Base-by-base conservation (phyloP, 371 early-diverging fungal species). In the Syncephalastrum racemosum region DNA sequence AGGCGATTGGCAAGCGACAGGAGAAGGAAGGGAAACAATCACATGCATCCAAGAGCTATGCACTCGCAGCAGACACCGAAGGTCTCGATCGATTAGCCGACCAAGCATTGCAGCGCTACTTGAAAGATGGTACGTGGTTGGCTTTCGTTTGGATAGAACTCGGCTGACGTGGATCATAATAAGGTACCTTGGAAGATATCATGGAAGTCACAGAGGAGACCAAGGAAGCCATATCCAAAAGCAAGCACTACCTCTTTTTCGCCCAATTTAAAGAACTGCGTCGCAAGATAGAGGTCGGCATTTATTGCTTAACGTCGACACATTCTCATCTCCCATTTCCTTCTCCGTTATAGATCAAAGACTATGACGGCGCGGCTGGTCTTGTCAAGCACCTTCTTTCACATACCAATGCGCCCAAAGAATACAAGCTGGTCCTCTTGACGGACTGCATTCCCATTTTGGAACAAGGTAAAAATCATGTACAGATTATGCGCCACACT, bases 71-170 rank as follows among this genome's bases (percentile, higher is more conserved):
- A 1, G 66, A 70, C 43, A 25, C 51, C 8, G 36, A 39, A 31
- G 51, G 60, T 3, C 31, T 73, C 4, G 71, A 73, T 24, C 42
- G 56, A 42, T 10, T 73, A 10, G 65, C 70, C 13, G 50, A 58
- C 18, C 10, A 27, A 14, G 40, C 46, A 19, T 48, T 73, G 24
- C 51, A 58, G 40, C 13, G 36, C 14, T 73, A 65, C 46, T 48
- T 67, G 24, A 50, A 59, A 18, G 49, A 51, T 4, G 66, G 74
- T 18, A 58, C 43, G 42, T 24, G 23, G 10, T 31, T 8, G 8
- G 8, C 8, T 6, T 31, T 10, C 12, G 3, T 31, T 10, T 31
- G 36, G 10, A 8, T 10, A 2, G 10, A 31, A 10, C 36, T 8
- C 36, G 36, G 36, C 36, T 31, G 10, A 31, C 10, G 10, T 16